Conservation (phyloP, 2,329 filamentous ascomycete species). For the Xylaria sp. region DNA sequence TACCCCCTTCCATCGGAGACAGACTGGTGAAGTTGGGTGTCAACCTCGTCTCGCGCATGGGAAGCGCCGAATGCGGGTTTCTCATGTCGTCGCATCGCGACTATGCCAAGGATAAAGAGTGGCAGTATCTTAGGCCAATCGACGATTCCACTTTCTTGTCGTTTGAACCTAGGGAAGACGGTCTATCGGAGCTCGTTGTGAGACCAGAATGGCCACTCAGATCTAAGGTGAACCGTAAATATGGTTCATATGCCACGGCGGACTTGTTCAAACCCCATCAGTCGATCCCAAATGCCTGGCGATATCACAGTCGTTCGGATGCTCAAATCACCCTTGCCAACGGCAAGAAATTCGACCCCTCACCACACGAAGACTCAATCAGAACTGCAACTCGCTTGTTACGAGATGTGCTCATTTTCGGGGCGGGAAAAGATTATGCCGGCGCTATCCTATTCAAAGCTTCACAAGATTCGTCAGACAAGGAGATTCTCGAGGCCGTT, state of each 20-base stretch:
- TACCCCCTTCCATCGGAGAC: slow-evolving; percentile 57
- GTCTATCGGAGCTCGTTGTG: slow-evolving; percentile 58
- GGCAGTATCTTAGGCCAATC: slow-evolving; percentile 59
- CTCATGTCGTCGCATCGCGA: slow-evolving; percentile 63
- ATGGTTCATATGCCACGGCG: slow-evolving; percentile 64
- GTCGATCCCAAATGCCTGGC: slow-evolving; percentile 57
- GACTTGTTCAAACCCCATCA: slow-evolving; percentile 64
- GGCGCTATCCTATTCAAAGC: slow-evolving; percentile 58
- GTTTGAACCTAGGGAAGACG: slow-evolving; percentile 50
- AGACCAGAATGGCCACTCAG: slow-evolving; percentile 60
- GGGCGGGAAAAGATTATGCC: slow-evolving; percentile 57
- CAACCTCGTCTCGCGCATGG: slow-evolving; percentile 63
- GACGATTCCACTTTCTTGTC: slow-evolving; percentile 37
- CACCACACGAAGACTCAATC: slow-evolving; percentile 60
- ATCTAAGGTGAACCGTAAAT: slow-evolving; percentile 58
- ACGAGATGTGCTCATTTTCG: slow-evolving; percentile 63
- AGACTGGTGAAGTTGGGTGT: slow-evolving; percentile 52
- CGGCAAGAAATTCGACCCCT: slow-evolving; percentile 71
- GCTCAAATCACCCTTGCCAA: slow-evolving; percentile 64
- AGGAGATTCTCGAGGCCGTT: slow-evolving; percentile 45
- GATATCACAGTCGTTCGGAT: slow-evolving; percentile 64
- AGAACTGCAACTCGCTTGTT: slow-evolving; percentile 47
- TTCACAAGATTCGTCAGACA: slow-evolving; percentile 31
- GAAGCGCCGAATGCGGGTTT: slow-evolving; percentile 69
- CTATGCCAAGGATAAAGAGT: slow-evolving; percentile 57